Percentiles rank a stretch among this genome's conserved stretches.
Evolutionary conservation across 495 filamentous ascomycete species (phyloP).

Genomic region (Aspergillus avenaceus): DNA sequence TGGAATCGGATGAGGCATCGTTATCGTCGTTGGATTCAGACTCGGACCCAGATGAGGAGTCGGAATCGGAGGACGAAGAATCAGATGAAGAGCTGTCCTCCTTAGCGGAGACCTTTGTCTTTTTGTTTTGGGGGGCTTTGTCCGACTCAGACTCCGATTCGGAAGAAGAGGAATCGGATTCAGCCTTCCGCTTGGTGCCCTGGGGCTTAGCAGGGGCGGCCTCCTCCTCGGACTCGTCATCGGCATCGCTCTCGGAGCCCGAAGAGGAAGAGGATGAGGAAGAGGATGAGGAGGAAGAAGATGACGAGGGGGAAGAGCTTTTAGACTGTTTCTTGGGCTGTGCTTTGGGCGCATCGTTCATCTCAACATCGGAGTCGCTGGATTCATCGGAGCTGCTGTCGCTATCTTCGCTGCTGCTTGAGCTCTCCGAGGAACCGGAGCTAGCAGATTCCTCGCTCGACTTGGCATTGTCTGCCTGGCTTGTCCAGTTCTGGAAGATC

Average conservation of each 20-base stretch:
- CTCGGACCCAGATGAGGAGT: slow-evolving; percentile 21
- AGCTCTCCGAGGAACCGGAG: slow-evolving; percentile 20
- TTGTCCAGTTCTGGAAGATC: slow-evolving; percentile 47
- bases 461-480: slow-evolving; percentile 21
- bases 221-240: slow-evolving; percentile 46
- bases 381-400: slow-evolving; percentile 28
- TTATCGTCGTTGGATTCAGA: slow-evolving; percentile 8
- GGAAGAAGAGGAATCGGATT: slow-evolving; percentile 46
- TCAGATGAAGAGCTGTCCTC: slow-evolving; percentile 14
- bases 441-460: slow-evolving; percentile 18
- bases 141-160: slow-evolving; percentile 42
- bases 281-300: slow-evolving; percentile 40
- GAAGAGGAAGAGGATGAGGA: slow-evolving; percentile 46
- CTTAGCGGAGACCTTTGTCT: slow-evolving; percentile 25
- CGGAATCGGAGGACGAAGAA: slow-evolving; percentile 29
- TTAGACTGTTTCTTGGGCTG: slow-evolving; percentile 19
- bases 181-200: slow-evolving; percentile 62
- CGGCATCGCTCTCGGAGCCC: slow-evolving; percentile 58
- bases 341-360: slow-evolving; percentile 48
- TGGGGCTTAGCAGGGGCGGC: slow-evolving; percentile 33
- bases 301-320: slow-evolving; percentile 33
- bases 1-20: slow-evolving; percentile 21
- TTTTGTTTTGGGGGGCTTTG: slow-evolving; percentile 39
- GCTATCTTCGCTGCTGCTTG: slow-evolving; percentile 31
- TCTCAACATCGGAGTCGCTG: slow-evolving; percentile 53